phyloP scores from a whole-genome alignment of 495 filamentous ascomycete species.

The Polyplosphaeria fusca region DNA sequence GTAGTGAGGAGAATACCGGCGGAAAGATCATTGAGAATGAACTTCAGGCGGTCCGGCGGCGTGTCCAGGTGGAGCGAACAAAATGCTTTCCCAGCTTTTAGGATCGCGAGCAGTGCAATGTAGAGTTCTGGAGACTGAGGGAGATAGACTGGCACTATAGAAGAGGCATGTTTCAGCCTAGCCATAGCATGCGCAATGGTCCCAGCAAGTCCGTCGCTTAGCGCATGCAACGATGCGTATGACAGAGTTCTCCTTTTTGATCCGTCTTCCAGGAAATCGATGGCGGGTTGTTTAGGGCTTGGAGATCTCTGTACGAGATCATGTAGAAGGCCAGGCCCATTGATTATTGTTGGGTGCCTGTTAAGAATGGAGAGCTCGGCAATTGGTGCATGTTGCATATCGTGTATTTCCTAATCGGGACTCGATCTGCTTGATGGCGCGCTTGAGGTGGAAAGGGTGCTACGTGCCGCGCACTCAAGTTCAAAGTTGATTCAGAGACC shows the following conservation, averaged over 20 bases:
- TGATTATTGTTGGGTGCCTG: constrained; percentile 49
- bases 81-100: constrained; percentile 76
- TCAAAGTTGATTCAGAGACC: too few relatives aligned
- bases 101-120: constrained; percentile 64
- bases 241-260: constrained; percentile 49
- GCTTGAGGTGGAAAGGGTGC: not conserved
- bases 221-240: constrained; percentile 57
- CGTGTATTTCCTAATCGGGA: constrained; percentile 8
- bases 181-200: constrained; percentile 12
- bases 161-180: constrained; percentile 7
- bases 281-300: constrained; percentile 41
- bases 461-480: not conserved
- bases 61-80: constrained; percentile 72
- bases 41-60: constrained; percentile 66
- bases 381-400: constrained; percentile 25
- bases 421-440: too few relatives aligned
- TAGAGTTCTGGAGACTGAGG: constrained; percentile 71
- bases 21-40: constrained; percentile 66
- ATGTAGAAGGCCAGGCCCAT: constrained; percentile 64
- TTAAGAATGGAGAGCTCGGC: constrained; percentile 59
- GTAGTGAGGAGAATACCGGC: constrained; percentile 40
- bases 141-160: constrained; percentile 67
- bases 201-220: constrained; percentile 44
- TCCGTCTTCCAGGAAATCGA: constrained; percentile 58
- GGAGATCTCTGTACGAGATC: constrained; percentile 50